A percentile compares a stretch with the other conserved stretches of the same genome.
These are phyloP conservation scores for Nepenthes gracilis DNA, from an alignment of 148 eudicot species.

Conservation along the genomic window DNA sequence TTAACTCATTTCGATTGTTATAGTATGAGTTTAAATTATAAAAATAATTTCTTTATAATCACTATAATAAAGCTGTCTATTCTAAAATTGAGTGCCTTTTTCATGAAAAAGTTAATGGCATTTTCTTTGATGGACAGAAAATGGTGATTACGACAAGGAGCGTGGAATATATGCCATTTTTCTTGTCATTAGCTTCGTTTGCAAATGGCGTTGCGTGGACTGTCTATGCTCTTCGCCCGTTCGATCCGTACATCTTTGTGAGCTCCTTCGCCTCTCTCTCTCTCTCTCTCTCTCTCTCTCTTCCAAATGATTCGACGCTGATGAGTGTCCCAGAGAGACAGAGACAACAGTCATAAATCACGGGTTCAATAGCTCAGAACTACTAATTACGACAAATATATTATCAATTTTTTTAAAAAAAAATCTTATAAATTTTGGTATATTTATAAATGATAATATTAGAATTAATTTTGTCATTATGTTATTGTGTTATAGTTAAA, in stretches of 20 bases:
- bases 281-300: background rate
- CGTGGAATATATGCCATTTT: conserved; percentile 50
- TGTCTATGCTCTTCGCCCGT: conserved; percentile 28
- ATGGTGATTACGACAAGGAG: conserved; percentile 32
- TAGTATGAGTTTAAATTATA: too few species aligned
- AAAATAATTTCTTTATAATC: too few species aligned
- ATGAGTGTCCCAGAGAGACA: too few species aligned
- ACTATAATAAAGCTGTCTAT: too few species aligned
- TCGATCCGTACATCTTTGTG: conserved; percentile 36
- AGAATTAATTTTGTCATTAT: too few species aligned
- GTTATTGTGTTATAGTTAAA: too few species aligned
- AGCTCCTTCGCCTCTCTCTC: background rate
- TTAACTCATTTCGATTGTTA: background rate
- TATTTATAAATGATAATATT: too few species aligned
- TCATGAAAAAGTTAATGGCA: background rate
- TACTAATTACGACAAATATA: too few species aligned
- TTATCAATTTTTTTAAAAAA: too few species aligned
- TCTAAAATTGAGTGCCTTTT: background rate
- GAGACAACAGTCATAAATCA: too few species aligned
- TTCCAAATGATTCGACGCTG: background rate
- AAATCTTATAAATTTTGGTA: too few species aligned
- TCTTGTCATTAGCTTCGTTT: conserved; percentile 31
- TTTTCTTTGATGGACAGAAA: conserved; percentile 16
- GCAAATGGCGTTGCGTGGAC: conserved; percentile 36
- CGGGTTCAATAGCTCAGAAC: too few species aligned